Conservation (phyloP, 2,329 filamentous ascomycete genomes). For the Trichoderma semiorbis region DNA sequence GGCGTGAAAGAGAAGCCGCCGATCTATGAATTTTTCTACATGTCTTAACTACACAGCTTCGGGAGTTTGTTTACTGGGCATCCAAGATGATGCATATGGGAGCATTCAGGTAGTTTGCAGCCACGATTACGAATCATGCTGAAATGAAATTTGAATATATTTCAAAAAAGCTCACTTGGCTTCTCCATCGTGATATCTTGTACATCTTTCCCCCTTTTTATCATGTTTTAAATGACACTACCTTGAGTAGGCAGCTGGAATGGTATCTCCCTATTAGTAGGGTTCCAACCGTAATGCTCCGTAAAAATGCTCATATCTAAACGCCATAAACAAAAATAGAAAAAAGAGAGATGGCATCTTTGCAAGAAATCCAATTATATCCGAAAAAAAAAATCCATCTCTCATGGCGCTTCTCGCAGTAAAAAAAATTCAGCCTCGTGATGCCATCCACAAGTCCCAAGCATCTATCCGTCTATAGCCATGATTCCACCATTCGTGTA, state of each 20-base stretch:
- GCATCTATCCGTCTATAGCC: slow-evolving; percentile 38
- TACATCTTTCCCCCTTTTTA: not conserved
- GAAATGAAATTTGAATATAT: slow-evolving; percentile 1
- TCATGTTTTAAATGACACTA: not conserved
- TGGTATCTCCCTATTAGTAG: not conserved
- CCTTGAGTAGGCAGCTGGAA: not conserved
- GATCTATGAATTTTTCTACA: not conserved
- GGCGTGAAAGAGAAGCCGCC: not conserved
- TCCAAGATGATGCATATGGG: not conserved
- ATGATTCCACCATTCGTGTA: slow-evolving; percentile 40
- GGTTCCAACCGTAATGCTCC: not conserved
- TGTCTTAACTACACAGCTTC: not conserved
- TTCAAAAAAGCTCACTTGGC: not conserved
- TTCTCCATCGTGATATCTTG: not conserved
- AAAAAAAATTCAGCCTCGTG: too few relatives aligned
- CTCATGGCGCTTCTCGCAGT: not conserved
- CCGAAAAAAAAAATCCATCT: not conserved
- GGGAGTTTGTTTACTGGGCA: not conserved
- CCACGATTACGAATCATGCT: slow-evolving; percentile 10
- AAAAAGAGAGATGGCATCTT: not conserved
- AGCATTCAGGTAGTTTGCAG: not conserved
- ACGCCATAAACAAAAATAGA: not conserved
- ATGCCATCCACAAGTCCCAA: not conserved
- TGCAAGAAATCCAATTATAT: not conserved
- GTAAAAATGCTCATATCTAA: not conserved